phyloP scores from a whole-genome alignment of 139 green algal species.

The Tetraselmis chui region DNA sequence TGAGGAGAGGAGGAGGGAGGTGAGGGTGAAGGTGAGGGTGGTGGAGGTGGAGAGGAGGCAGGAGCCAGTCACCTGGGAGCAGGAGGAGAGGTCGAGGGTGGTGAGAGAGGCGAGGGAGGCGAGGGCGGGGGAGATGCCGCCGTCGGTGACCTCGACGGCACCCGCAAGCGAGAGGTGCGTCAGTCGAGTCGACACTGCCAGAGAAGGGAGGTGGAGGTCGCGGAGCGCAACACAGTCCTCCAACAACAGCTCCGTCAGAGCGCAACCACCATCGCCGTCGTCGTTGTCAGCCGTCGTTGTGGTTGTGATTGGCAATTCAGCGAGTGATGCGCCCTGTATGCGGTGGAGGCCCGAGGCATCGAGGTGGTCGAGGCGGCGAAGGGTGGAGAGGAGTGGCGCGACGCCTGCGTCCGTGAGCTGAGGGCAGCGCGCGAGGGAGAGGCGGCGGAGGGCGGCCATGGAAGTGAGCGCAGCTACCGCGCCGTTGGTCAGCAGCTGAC shows the following conservation, averaged over 20 bases:
- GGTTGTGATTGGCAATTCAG: too few species aligned
- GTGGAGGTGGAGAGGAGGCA: background rate
- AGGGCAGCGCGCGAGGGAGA: background rate
- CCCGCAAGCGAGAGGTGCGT: background rate
- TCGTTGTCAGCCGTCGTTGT: too few species aligned
- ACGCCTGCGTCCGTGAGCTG: background rate
- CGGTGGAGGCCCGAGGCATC: background rate
- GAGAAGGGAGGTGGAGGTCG: background rate
- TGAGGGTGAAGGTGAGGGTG: background rate
- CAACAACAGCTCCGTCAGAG: background rate
- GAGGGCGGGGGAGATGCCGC: background rate
- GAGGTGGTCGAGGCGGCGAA: background rate
- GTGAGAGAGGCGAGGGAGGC: background rate
- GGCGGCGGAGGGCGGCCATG: background rate
- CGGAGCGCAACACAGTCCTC: background rate
- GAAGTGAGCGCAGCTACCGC: background rate
- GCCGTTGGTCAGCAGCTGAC: background rate
- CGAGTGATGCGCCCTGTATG: background rate
- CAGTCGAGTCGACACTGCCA: background rate
- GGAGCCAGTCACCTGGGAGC: background rate
- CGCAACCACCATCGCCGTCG: background rate
- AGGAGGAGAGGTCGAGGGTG: background rate
- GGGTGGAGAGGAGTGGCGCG: background rate
- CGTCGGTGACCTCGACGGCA: background rate
- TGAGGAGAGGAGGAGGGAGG: background rate